Evolutionary conservation across 169 alveolate genomes (phyloP).

Genomic region (Eimeria maxima): DNA sequence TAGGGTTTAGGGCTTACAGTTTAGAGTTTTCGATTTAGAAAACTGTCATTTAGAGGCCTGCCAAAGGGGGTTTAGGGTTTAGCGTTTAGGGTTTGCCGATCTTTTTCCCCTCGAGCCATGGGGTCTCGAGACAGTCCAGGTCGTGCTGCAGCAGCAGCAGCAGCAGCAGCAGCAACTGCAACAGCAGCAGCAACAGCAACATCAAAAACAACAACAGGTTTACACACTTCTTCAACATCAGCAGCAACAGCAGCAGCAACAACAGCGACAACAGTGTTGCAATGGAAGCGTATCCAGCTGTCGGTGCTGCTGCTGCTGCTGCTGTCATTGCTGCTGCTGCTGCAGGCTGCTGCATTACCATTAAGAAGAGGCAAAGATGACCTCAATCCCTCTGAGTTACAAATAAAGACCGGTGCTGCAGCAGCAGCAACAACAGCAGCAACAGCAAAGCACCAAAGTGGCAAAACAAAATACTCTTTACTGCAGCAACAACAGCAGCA

Average conservation of each 20-base stretch:
- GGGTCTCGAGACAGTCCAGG: no score
- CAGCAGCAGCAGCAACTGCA: conserved; percentile 27
- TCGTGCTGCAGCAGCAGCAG: neutral
- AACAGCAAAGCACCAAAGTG: no score
- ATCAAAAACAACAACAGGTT: no score
- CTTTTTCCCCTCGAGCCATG: no score
- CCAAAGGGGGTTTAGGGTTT: no score
- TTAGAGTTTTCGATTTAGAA: conserved; percentile 7
- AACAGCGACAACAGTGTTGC: neutral
- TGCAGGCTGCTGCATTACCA: neutral
- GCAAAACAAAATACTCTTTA: no score
- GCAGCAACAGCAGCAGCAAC: conserved; percentile 24
- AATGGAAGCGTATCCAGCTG: neutral
- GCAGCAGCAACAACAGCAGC: conserved; percentile 6
- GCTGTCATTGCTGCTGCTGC: neutral
- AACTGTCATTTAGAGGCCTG: no score
- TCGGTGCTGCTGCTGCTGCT: conserved; percentile 24
- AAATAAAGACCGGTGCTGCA: neutral
- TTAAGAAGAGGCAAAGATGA: neutral
- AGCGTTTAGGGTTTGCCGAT: neutral
- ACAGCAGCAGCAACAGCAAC: neutral
- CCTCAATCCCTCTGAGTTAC: neutral
- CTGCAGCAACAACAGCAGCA: neutral
- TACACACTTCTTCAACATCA: neutral
- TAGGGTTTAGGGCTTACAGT: neutral